Conservation (phyloP, 768 basidiomycete species). For the Porphyrellus cyaneotinctus region DNA sequence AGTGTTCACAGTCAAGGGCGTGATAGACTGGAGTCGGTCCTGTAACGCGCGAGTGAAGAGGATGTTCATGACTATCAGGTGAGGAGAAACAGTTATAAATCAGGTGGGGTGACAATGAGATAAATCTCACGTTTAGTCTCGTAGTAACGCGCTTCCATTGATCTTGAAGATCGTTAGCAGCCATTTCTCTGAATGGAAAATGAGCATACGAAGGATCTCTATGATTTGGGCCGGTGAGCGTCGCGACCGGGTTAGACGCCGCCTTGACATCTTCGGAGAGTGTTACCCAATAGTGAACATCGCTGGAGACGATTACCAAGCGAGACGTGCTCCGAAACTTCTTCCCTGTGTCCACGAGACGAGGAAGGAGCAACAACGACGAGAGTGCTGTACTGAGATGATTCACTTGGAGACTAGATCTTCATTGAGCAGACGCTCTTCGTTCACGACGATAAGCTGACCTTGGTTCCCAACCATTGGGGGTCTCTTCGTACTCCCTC, state of each 20-base stretch:
- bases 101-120: background rate
- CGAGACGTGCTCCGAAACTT: constrained; percentile 21
- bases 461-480: constrained; percentile 47
- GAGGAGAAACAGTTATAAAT: background rate
- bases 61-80: constrained; percentile 25
- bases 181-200: background rate
- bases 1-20: constrained; percentile 24
- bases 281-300: constrained; percentile 17
- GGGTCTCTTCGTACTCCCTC: constrained; percentile 21
- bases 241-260: constrained; percentile 22
- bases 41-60: constrained; percentile 31
- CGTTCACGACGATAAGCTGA: constrained; percentile 16
- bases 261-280: constrained; percentile 20
- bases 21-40: constrained; percentile 12
- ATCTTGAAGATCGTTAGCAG: constrained; percentile 2
- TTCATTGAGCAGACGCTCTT: background rate
- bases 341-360: constrained; percentile 24
- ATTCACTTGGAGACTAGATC: constrained; percentile 34
- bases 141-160: constrained; percentile 19
- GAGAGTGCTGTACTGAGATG: constrained; percentile 31
- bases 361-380: constrained; percentile 32
- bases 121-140: constrained; percentile 25
- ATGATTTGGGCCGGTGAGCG: constrained; percentile 21
- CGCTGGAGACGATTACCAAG: constrained; percentile 33
- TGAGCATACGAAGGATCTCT: constrained; percentile 13